Evolutionary conservation across 1,139 yeast species (phyloP), one percentile per base, ranked within the genome.

Genomic region (Yamadazyma dendronema): DNA sequence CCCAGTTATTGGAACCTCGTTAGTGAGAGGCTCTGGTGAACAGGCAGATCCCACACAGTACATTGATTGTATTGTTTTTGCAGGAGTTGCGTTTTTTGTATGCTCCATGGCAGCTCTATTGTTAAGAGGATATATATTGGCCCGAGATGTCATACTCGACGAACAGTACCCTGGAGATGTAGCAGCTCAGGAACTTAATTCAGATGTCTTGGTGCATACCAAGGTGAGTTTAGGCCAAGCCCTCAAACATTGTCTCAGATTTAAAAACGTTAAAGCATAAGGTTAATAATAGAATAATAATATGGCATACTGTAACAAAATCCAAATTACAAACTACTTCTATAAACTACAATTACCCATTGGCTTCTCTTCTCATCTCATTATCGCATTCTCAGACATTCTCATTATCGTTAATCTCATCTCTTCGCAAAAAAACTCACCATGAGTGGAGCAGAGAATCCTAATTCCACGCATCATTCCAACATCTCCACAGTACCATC

Each of bases 1-100:
- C 1, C 82, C 83, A 3, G 67, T 77, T 12, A 69, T 78, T 41
- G 83, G 83, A 2, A 62, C 74, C 22, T 56, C 68, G 9, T 56
- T 77, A 36, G 74, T 72, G 36, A 56, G 61, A 8, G 60, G 63
- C 1, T 38, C 35, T 4, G 66, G 63, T 0, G 56, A 53, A 0
- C 67, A 72, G 3, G 52, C 57, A 2, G 61, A 61, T 40, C 77
- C 81, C 3, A 52, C 59, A 1, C 77, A 69, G 47, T 79, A 77
- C 51, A 52, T 57, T 23, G 49, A 73, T 46, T 75, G 81, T 29
- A 61, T 79, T 0, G 66, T 78, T 3, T 79, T 77, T 53, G 73
- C 79, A 16, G 84, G 84, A 0, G 54, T 61, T 3, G 61, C 75
- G 4, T 78, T 73, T 48, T 39, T 72, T n/a, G 74, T 57, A 2